Base-by-base conservation (phyloP, 805 yeast genomes). In the Kregervanrija delftensis region DNA sequence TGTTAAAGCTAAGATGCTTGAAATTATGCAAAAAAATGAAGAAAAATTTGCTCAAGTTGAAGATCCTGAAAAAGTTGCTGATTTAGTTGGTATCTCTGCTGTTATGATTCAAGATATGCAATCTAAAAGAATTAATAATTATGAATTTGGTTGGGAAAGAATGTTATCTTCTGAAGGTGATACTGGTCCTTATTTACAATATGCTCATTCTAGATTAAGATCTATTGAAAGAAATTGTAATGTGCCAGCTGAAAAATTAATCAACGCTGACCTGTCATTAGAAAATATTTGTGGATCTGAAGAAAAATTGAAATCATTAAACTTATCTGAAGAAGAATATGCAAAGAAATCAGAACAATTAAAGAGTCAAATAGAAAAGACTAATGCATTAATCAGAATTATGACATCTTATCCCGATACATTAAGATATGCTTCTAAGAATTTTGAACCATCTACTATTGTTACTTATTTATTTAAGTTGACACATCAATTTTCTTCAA, bases 91-190 rank as follows among this genome's bases (percentile, higher is more conserved):
- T 64, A 85, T 93, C 47, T 84, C 96, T 30, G 99, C 99, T 5
- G 96, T 93, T 49, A 90, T 93, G 96, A 86, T 93, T 60, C 99
- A 93, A 75, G 99, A 93, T 68, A 90, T 93, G 98, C 95, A 87
- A 69, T 81, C 96, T 49, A 93, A 93, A 73, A 84, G 99, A 68
- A 78, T 91, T 67, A 89, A 91, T 73, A 91, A 93, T 71, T 93
- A 93, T 71, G 87, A 83, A 59, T 93, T 93, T 71, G 86, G 88
- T 67, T 93, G 99, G 99, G 88, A 86, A 58, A 85, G 99, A 73
- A 93, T 93, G 97, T 76, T 86, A 38, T 88, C 98, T 3, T 90
- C 93, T 54, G 99, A 93, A 73, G 99, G 99, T 68, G 99, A 93
- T 68, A 93, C 99, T 46, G 99, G 99, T 64, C 98, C 99, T 48